Evolutionary conservation across 2,329 filamentous ascomycete genomes (phyloP).

Genomic region (Cercospora canescens): DNA sequence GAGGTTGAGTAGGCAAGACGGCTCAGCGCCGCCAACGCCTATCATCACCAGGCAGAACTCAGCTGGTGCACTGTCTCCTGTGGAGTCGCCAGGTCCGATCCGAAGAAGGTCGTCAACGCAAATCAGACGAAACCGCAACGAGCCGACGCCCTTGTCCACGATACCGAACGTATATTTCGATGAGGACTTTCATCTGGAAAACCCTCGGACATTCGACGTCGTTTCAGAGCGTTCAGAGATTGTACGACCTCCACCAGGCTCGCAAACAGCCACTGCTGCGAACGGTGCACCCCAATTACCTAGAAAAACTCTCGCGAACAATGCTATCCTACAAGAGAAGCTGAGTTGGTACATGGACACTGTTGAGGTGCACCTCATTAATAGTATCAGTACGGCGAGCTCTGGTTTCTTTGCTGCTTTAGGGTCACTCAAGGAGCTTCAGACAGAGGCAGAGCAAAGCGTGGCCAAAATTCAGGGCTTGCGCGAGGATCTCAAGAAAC

Average conservation of each 20-base stretch:
- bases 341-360: constrained; percentile 99
- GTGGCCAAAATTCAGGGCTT: constrained; percentile 82
- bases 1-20: constrained; percentile 37
- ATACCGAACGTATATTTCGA: constrained; percentile 95
- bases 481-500: constrained; percentile 72
- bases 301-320: constrained; percentile 87
- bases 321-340: constrained; percentile 97
- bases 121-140: constrained; percentile 63
- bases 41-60: constrained; percentile 42
- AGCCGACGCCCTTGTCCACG: constrained; percentile 82
- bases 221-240: constrained; percentile 96
- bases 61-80: constrained; percentile 44
- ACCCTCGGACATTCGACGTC: constrained; percentile 92
- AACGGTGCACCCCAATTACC: constrained; percentile 56
- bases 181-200: constrained; percentile 90
- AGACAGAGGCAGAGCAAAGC: constrained; percentile 88
- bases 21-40: constrained; percentile 37
- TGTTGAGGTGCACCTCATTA: constrained; percentile 94
- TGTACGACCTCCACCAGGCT: constrained; percentile 66
- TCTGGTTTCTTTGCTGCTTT: constrained; percentile 95
- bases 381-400: constrained; percentile 92
- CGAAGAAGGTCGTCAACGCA: constrained; percentile 53
- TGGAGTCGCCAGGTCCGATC: constrained; percentile 47
- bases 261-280: constrained; percentile 52
- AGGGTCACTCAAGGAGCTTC: constrained; percentile 84